These are phyloP conservation scores for Candida ortonii DNA, from an alignment of 805 yeast species.

Conservation along the genomic window DNA sequence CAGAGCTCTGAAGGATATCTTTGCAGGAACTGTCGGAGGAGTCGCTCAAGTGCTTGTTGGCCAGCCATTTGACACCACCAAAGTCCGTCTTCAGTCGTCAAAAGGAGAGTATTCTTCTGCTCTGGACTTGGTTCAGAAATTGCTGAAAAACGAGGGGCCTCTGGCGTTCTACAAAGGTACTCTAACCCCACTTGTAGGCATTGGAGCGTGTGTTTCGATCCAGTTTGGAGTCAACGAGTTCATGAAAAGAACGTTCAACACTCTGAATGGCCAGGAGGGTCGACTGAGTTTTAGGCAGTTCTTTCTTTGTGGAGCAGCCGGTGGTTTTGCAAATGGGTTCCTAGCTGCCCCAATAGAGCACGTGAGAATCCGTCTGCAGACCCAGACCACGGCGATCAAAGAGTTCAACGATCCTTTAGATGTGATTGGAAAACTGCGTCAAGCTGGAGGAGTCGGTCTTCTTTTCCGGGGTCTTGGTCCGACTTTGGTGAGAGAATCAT, in stretches of 20 bases:
- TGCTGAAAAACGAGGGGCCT: slow-evolving; percentile 78
- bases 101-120: slow-evolving; percentile 68
- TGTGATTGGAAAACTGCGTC: slow-evolving; percentile 56
- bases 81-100: slow-evolving; percentile 88
- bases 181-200: slow-evolving; percentile 86
- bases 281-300: slow-evolving; percentile 59
- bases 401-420: slow-evolving; percentile 70
- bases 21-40: slow-evolving; percentile 95
- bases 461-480: slow-evolving; percentile 81
- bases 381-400: slow-evolving; percentile 60
- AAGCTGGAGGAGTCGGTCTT: slow-evolving; percentile 46
- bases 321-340: slow-evolving; percentile 87
- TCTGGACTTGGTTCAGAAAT: slow-evolving; percentile 67
- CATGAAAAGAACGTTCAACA: slow-evolving; percentile 76
- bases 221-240: slow-evolving; percentile 94
- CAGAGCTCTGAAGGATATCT: slow-evolving; percentile 68
- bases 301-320: slow-evolving; percentile 83
- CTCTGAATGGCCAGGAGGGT: slow-evolving; percentile 41
- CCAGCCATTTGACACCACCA: slow-evolving; percentile 94
- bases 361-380: slow-evolving; percentile 88
- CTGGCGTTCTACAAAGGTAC: slow-evolving; percentile 92
- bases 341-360: slow-evolving; percentile 95
- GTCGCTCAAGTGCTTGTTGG: slow-evolving; percentile 94
- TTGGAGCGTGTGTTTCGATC: slow-evolving; percentile 96
- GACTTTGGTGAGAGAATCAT: slow-evolving; percentile 77